These are phyloP conservation scores for Ceratocystis smalleyi DNA, from an alignment of 2,329 filamentous ascomycete genomes.

Conservation along the genomic window DNA sequence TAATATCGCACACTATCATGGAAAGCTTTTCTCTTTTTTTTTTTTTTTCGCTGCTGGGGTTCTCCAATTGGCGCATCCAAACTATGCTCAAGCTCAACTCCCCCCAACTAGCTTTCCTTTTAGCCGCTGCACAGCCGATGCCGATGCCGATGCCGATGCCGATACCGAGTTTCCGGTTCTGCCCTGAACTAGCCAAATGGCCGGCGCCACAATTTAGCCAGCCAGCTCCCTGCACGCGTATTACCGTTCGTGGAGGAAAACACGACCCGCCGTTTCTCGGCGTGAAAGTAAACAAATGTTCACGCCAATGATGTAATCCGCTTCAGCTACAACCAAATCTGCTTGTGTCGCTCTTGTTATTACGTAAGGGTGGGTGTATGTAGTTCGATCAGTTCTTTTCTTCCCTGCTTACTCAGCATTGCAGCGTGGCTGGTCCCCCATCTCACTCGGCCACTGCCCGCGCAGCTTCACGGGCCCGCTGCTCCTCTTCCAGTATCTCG, in stretches of 20 bases:
- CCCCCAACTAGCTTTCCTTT: background rate
- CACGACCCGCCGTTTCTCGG: background rate
- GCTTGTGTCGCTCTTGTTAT: background rate
- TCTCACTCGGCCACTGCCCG: conserved; percentile 17
- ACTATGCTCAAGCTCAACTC: background rate
- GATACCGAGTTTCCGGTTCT: background rate
- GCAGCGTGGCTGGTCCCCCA: background rate
- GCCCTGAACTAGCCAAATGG: background rate
- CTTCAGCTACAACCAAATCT: background rate
- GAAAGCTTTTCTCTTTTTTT: background rate
- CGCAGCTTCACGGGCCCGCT: conserved; percentile 33
- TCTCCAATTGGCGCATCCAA: background rate
- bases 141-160: background rate
- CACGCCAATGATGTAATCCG: background rate
- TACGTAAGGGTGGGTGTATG: background rate
- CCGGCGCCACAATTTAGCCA: no score
- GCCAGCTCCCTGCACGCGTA: background rate
- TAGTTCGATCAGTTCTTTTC: background rate
- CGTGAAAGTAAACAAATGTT: background rate
- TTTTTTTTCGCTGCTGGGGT: background rate
- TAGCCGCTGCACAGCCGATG: background rate
- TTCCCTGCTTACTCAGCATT: background rate
- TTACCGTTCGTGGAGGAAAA: background rate
- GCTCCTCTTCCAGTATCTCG: conserved; percentile 47
- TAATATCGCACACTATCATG: background rate